These are phyloP conservation scores for Prunus mongolica DNA, from an alignment of 306 rosid genomes.

Conservation along the genomic window DNA sequence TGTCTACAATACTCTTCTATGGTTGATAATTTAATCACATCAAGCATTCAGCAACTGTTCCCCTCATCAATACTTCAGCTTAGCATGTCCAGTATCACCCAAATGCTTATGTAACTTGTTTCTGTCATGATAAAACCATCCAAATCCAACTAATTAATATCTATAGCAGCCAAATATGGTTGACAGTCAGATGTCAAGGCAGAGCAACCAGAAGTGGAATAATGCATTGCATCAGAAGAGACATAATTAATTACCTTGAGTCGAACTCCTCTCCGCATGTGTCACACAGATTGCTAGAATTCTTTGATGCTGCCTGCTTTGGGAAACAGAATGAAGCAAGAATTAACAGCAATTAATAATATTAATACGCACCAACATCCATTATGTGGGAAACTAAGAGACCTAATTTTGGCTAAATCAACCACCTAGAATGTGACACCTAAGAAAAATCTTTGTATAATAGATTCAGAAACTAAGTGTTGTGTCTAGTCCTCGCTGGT, in stretches of 20 bases:
- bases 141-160: neutral
- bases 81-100: conserved; percentile 77
- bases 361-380: neutral
- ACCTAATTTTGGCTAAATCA: neutral
- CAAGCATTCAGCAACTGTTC: neutral
- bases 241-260: conserved; percentile 52
- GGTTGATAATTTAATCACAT: neutral
- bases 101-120: conserved; percentile 72
- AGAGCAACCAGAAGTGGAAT: neutral
- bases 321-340: conserved; percentile 13
- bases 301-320: conserved; percentile 49
- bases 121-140: conserved; percentile 49
- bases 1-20: neutral
- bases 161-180: neutral
- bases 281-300: conserved; percentile 54
- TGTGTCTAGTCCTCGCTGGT: neutral
- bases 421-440: neutral
- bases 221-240: neutral
- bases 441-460: neutral
- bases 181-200: neutral
- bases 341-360: conserved; percentile 1
- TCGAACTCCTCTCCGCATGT: conserved; percentile 85
- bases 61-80: conserved; percentile 49
- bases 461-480: neutral
- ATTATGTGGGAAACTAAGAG: neutral